Evolutionary conservation across 1,284 basidiomycete genomes (phyloP).

Genomic region (Ceratobasidium sp.): DNA sequence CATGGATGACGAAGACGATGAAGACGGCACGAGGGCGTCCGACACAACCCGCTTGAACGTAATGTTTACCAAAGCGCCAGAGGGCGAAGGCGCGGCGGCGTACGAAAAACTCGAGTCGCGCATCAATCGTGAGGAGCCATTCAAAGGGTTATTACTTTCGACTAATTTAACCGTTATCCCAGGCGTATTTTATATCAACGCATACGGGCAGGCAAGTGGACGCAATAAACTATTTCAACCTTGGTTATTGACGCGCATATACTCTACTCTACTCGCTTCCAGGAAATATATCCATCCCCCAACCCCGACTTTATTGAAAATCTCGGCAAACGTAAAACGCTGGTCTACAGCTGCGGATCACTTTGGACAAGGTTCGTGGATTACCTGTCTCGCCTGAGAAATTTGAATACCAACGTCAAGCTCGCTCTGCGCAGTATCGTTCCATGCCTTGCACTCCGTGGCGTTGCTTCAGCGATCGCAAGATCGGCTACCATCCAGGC

Average conservation of each 20-base stretch:
- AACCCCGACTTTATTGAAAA: conserved; percentile 84
- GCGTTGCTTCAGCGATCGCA: conserved; percentile 85
- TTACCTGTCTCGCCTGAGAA: conserved; percentile 18
- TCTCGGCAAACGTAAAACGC: conserved; percentile 72
- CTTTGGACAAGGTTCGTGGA: conserved; percentile 84
- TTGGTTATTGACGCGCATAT: conserved; percentile 22
- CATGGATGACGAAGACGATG: conserved; percentile 66
- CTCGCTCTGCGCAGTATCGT: conserved; percentile 70
- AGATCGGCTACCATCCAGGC: conserved; percentile 76
- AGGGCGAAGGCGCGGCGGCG: conserved; percentile 58
- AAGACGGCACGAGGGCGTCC: conserved; percentile 59
- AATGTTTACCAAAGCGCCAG: conserved; percentile 70
- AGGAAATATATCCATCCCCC: conserved; percentile 88
- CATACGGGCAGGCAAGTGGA: conserved; percentile 74
- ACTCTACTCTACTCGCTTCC: conserved; percentile 28
- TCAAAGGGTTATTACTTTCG: not conserved
- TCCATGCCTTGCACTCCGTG: conserved; percentile 88
- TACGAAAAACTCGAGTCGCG: conserved; percentile 73
- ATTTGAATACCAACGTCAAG: conserved; percentile 11
- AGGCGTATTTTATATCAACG: conserved; percentile 94
- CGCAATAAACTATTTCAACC: not conserved
- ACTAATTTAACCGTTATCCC: conserved; percentile 39
- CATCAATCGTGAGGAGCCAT: conserved; percentile 69
- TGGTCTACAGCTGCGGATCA: conserved; percentile 94
- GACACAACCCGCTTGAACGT: conserved; percentile 65